Evolutionary conservation across 1,284 basidiomycete species (phyloP), one percentile per base, ranked within the genome.

Genomic region (Trichosporon ovoides): DNA sequence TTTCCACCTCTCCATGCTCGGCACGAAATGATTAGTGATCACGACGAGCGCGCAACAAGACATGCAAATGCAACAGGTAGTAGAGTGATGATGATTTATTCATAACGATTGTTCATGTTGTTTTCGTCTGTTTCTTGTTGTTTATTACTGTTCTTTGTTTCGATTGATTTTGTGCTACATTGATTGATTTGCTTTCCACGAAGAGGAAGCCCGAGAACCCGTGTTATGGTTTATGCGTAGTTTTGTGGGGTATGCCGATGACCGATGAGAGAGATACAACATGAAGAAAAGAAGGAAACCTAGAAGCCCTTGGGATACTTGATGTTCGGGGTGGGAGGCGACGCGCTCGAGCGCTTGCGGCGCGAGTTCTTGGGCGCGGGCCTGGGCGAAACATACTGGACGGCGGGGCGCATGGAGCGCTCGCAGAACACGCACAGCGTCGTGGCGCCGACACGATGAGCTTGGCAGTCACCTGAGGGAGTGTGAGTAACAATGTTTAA

Each of bases 271-370:
- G 14, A 14, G 22, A 48, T 24, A 48, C 43, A 48, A 48, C 22
- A 48, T 14, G 16, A 24, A 22, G 18, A 28, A 46, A 19, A 43
- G n/a, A 19, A 28, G 43, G n/a, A 48, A 48, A 48, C 43, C 43
- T 48, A 48, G 22, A 28, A 48, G 43, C 24, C 43, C 43, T 48
- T 48, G 43, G 43, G 43, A 22, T 28, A 48, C 43, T 48, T 48
- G 43, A 48, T 48, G 43, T 48, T 48, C 43, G 43, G 43, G 43
- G 28, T 28, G 43, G 24, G 43, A 28, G 43, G 43, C 16, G 43
- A 31, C 28, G 28, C 22, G 43, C 43, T 48, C 43, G 43, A 28
- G 43, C 43, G 43, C 43, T 48, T 48, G 43, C 43, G 43, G 43
- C 43, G 43, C 9, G 43, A 48, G 43, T n/a, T 22, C 43, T 48